Evolutionary conservation across 768 basidiomycete genomes (phyloP), one percentile per base, ranked within the genome.

Genomic region (Leccinum rimulosum): DNA sequence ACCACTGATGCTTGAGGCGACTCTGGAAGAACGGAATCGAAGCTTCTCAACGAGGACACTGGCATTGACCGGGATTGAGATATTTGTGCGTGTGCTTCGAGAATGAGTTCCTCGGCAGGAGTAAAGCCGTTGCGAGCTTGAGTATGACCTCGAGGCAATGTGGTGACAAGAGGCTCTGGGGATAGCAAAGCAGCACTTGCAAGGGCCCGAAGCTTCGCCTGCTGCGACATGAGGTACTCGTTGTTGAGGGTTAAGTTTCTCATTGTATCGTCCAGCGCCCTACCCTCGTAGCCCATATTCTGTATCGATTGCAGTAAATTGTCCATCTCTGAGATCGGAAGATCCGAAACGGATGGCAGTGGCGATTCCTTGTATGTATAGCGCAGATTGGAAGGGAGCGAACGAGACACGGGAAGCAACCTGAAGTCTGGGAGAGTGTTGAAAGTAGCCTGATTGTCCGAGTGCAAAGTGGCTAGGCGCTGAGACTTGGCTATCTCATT

Each of bases 91-190:
- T 71, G 85, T 61, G 72, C 84, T 56, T 80, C 85, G 67, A 90
- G 80, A 52, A 89, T 83, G 61, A 83, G 80, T 70, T 87, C 83
- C 68, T 90, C 88, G 0, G 87, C 77, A 2, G 86, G 77, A 0
- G 88, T 90, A 62, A 84, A 90, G 2, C 88, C 88, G 1, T 81
- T 77, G 31, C 74, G 72, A 6, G 79, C 75, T 43, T 77, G 78
- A 15, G 70, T 51, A 48, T 75, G 72, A 8, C 64, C 62, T 14
- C 71, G 71, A 56, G 64, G 59, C 6, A 60, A 25, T 6, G 58
- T 31, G 6, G 49, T 49, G 28, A 64, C 53, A n/a, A 55, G 51
- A 47, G 56, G 38, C 14, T 62, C 52, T 14, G 60, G 49, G 0
- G 71, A 52, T 27, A 66, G 17, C 9, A 61, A 30, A 14, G 62